Base-by-base conservation (phyloP, 2,329 filamentous ascomycete genomes). In the Thelonectria discophora region DNA sequence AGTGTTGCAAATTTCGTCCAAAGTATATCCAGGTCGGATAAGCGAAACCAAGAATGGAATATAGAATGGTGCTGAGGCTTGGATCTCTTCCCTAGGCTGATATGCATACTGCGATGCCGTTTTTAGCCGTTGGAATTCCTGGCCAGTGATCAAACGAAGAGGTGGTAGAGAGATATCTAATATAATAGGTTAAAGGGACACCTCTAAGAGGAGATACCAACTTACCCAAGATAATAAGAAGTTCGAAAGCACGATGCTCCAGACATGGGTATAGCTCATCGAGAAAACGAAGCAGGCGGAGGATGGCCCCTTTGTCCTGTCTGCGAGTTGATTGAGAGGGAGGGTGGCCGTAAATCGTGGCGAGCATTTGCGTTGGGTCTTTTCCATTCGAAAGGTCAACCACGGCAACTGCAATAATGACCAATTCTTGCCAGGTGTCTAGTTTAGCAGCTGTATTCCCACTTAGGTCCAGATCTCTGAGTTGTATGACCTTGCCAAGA, bases 31-130 rank as follows among this genome's bases (percentile, higher is more conserved):
- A 49, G 43, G 45, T 34, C 43, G 34, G 13, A 60, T 1, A n/a
- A 60, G 21, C 10, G 13, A 39, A 18, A 60, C 50, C n/a, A 60
- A 45, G 20, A 60, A 60, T 8, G 50, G 57, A 15, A 60, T 55
- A 21, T 54, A 60, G 3, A 55, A 30, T 2, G 50, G 43, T 5
- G 17, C 13, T 32, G 43, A 49, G 32, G 57, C 50, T n/a, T 60
- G 50, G 5, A 60, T 50, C 37, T 60, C 57, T 46, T 54, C 37
- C 45, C 27, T 60, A 13, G 21, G 40, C 5, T 40, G 18, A n/a
- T 18, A 58, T 15, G 10, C 30, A 11, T 32, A 32, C 30, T 32
- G 30, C 6, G 30, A 32, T 32, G 11, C 6, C 30, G 30, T 32
- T 11, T 32, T 32, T 7, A 32, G 30, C 30, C 11, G 7, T 6